These are phyloP conservation scores for Rhododendron ferrugineum DNA, from an alignment of 148 eudicot species.

Conservation along the genomic window DNA sequence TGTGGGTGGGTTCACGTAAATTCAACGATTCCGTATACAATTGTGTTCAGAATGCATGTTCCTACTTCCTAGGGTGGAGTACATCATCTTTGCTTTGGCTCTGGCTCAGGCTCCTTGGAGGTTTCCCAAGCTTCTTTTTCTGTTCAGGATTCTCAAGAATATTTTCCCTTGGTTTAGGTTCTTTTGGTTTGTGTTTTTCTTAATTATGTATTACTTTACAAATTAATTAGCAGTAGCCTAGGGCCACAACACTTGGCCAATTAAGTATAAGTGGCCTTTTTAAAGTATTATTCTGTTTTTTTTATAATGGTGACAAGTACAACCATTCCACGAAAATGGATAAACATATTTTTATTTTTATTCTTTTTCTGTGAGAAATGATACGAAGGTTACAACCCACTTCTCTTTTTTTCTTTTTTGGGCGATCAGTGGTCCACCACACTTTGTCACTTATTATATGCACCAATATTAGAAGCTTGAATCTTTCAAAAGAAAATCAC, in stretches of 20 bases:
- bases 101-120: not conserved
- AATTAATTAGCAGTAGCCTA: not conserved
- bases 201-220: not conserved
- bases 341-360: not conserved
- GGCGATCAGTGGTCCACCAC: not conserved
- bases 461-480: not conserved
- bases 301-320: not conserved
- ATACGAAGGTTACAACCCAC: not conserved
- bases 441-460: not conserved
- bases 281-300: not conserved
- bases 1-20: fast-evolving
- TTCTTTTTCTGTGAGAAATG: not conserved
- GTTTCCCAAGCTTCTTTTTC: not conserved
- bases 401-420: not conserved
- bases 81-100: not conserved
- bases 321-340: not conserved
- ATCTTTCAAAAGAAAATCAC: not conserved
- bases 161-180: not conserved
- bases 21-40: too few relatives aligned
- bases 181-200: not conserved
- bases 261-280: not conserved
- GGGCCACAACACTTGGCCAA: not conserved
- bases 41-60: too few relatives aligned
- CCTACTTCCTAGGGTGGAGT: not conserved
- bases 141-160: not conserved